Evolutionary conservation across 1,139 yeast species (phyloP), one percentile per base, ranked within the genome.

Genomic region (Ashbya aceris): DNA sequence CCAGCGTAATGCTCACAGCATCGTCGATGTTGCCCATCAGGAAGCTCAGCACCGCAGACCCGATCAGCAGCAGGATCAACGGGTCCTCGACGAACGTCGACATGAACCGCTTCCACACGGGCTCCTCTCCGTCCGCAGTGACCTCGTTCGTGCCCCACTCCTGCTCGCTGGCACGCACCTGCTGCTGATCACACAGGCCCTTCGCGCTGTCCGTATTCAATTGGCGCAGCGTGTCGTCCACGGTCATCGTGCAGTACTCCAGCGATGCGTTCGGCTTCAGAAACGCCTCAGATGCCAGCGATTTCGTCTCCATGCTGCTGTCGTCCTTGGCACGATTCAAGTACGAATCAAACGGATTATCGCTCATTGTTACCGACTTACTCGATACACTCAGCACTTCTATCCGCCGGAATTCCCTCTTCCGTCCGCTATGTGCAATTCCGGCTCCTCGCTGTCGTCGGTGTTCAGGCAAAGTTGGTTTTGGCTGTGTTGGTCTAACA

Each of bases 21-120:
- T 91, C 98, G 60, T 89, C 96, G 32, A 79, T 77, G 63, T 91
- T 91, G 20, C 95, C 95, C 93, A 91, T 84, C 59, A 84, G 65
- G 52, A 91, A 82, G 50, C 93, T 80, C 30, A 91, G 71, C 3
- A 73, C 73, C 0, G 97, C 96, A 0, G 96, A 85, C 0, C 93
- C 96, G 37, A 87, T 83, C 55, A 91, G 71, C 44, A 91, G 67
- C 53, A 91, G 67, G 49, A 91, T 89, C 64, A 91, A 70, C 12
- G 96, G 96, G 64, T 89, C 95, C 53, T 83, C 91, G 54, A 83
- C 80, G 58, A 91, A 89, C 42, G 80, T 85, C 43, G 81, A 71
- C 20, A 86, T 43, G 54, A 91, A 91, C 60, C 83, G 83, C 66
- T 74, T 64, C 11, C 74, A 46, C 39, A 89, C 56, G 45, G 77